Conservation (phyloP, 2,329 filamentous ascomycete species). For the Paraphoma sp. region DNA sequence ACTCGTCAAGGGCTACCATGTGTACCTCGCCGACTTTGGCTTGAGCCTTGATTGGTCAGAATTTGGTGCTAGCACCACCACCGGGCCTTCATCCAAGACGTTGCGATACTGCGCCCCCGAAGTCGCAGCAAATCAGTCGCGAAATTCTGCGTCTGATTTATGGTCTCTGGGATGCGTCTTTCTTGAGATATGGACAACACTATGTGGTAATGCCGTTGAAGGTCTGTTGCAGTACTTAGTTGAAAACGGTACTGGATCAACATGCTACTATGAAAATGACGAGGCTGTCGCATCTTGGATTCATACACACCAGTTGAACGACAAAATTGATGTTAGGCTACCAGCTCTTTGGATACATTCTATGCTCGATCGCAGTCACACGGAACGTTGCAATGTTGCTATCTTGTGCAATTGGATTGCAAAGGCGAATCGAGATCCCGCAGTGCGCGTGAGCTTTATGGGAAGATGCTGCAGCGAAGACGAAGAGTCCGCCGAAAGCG, state of each 20-base stretch:
- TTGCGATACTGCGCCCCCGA: not conserved
- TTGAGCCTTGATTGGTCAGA: not conserved
- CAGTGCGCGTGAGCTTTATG: not conserved
- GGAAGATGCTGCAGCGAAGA: not conserved
- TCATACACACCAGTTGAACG: not conserved
- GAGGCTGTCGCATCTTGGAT: not conserved
- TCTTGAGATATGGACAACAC: not conserved
- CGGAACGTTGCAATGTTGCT: not conserved
- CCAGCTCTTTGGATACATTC: not conserved
- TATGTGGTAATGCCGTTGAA: not conserved
- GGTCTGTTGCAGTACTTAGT: not conserved
- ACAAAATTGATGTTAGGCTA: not conserved
- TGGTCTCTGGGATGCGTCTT: not conserved
- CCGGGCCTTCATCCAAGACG: not conserved
- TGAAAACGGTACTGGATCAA: not conserved
- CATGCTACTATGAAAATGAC: not conserved
- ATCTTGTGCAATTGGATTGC: not conserved
- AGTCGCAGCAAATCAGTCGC: not conserved
- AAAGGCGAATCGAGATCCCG: not conserved
- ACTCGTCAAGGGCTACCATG: not conserved
- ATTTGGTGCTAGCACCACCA: not conserved
- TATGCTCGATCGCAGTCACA: not conserved
- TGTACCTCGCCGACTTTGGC: not conserved
- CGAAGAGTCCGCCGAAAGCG: not conserved
- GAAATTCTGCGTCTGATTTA: not conserved